phyloP scores from a whole-genome alignment of 1,284 basidiomycete genomes.

The Ceratobasidium sp. region DNA sequence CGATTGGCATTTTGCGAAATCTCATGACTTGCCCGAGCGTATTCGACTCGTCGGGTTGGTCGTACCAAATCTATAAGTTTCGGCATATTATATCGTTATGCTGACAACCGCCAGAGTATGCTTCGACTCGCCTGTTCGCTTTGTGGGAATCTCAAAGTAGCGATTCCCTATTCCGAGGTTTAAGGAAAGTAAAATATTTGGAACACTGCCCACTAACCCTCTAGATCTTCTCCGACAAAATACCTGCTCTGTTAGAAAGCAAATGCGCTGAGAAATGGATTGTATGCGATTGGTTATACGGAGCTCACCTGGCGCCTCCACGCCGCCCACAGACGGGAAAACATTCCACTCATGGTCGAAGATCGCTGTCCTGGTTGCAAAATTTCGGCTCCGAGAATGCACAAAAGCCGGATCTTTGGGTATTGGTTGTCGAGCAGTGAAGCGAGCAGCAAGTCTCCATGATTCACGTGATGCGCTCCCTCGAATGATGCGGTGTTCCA shows the following conservation, averaged over 20 bases:
- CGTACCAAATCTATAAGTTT: background rate
- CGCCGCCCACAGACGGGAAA: constrained; percentile 18
- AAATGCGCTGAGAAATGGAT: background rate
- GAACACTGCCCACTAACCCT: constrained; percentile 33
- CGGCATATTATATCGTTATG: background rate
- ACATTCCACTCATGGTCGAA: constrained; percentile 1
- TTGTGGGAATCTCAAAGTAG: constrained; percentile 37
- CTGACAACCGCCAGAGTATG: background rate
- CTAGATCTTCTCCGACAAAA: constrained; percentile 38
- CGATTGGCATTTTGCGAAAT: constrained; percentile 33
- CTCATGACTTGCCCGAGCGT: constrained; percentile 24
- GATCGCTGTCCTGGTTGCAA: no score
- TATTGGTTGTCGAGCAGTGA: no score
- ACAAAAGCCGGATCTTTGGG: no score
- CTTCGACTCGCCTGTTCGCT: constrained; percentile 1
- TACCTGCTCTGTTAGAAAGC: constrained; percentile 21
- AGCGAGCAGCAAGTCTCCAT: no score
- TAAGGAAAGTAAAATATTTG: background rate
- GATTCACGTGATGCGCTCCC: no score
- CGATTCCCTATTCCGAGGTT: constrained; percentile 33
- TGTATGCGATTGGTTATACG: background rate
- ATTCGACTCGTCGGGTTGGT: constrained; percentile 32
- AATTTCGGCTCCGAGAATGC: no score
- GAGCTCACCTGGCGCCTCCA: constrained; percentile 19
- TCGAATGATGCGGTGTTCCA: no score